Conservation (phyloP, 2,329 filamentous ascomycete species). For the Chaetomiaceae sp. region DNA sequence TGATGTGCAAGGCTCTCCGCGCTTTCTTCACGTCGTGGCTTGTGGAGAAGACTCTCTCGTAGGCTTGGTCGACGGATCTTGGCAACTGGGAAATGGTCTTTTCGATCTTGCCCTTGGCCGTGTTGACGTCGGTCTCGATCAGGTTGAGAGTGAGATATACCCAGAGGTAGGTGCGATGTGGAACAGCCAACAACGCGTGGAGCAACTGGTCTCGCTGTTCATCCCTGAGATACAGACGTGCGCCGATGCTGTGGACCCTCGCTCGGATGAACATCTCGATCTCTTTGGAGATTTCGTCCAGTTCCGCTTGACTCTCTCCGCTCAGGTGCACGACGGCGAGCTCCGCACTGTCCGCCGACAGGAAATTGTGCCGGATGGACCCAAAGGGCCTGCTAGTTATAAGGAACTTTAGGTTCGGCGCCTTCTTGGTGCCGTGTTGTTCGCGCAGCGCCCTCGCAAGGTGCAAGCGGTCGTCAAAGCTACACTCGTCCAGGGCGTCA, state of each 20-base stretch:
- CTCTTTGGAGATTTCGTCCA: slow-evolving; percentile 28
- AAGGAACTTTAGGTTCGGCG: slow-evolving; percentile 30
- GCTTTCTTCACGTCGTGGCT: slow-evolving; percentile 7
- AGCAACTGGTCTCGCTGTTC: slow-evolving; percentile 21
- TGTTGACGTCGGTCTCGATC: slow-evolving; percentile 22
- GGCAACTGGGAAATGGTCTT: slow-evolving; percentile 18
- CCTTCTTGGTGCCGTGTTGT: slow-evolving; percentile 9
- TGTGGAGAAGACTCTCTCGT: slow-evolving; percentile 25
- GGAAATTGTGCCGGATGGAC: slow-evolving; percentile 23
- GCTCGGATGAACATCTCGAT: slow-evolving; percentile 31
- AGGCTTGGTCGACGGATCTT: slow-evolving; percentile 23
- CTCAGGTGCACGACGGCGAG: slow-evolving; percentile 19
- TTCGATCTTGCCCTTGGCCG: slow-evolving; percentile 11
- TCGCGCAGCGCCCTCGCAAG: slow-evolving; percentile 19
- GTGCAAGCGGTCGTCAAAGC: slow-evolving; percentile 7
- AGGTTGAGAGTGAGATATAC: slow-evolving; percentile 32
- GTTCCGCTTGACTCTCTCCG: slow-evolving; percentile 29
- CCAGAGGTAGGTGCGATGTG: slow-evolving; percentile 39
- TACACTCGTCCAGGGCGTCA: slow-evolving; percentile 33
- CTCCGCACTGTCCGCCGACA: neutral
- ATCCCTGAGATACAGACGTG: slow-evolving; percentile 13
- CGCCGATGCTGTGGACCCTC: slow-evolving; percentile 11
- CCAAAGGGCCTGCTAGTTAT: slow-evolving; percentile 32
- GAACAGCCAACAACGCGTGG: slow-evolving; percentile 27
- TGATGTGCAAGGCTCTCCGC: slow-evolving; percentile 12